Base-by-base conservation (phyloP, 2,329 filamentous ascomycete species). In the Ophiostoma piceae region DNA sequence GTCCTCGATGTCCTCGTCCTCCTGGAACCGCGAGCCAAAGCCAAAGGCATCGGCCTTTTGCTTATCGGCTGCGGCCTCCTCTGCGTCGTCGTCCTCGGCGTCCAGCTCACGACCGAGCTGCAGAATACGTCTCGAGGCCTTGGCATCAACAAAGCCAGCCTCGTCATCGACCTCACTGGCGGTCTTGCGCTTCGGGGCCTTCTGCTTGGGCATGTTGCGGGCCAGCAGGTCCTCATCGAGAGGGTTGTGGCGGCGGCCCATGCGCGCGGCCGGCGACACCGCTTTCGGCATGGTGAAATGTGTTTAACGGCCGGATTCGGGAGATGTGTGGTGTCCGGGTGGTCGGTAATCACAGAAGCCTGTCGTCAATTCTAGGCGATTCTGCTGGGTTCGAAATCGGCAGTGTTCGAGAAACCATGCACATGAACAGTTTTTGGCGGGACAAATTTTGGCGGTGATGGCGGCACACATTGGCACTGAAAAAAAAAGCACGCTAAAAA, bases 91-190 rank as follows among this genome's bases (percentile, higher is more conserved):
- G 69, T 94, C 92, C 78, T 98, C 94, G 60, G 95, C 92, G 16
- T 88, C 90, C 16, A 99, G 83, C 77, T 97, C 92, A 76, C 94
- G 91, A 69, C 94, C 94, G 75, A 98, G 92, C 74, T 91, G 88
- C 72, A 99, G 78, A 77, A 99, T 99, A 76, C 92, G 93, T 75
- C 89, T 87, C 70, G 94, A 97, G 22, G 94, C 89, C 78, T 92
- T 94, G 71, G 93, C 89, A 79, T 97, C 94, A 72, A 99, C 88
- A 76, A 90, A 98, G 72, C 91, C 87, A 71, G 86, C 84, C 71
- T 87, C 85, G 11, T 84, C 84, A 43, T 88, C 85, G 71, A 86
- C 86, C 67, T 84, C 85, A 82, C 84, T 67, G 41, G 82, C 85
- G 79, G 84, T 82, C 79, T 88, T 90, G 74, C 85, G 84, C 82